A percentile compares a stretch with the other conserved stretches of the same genome.
phyloP scores from a whole-genome alignment of 768 basidiomycete species.

The Kwoniella dendrophila region DNA sequence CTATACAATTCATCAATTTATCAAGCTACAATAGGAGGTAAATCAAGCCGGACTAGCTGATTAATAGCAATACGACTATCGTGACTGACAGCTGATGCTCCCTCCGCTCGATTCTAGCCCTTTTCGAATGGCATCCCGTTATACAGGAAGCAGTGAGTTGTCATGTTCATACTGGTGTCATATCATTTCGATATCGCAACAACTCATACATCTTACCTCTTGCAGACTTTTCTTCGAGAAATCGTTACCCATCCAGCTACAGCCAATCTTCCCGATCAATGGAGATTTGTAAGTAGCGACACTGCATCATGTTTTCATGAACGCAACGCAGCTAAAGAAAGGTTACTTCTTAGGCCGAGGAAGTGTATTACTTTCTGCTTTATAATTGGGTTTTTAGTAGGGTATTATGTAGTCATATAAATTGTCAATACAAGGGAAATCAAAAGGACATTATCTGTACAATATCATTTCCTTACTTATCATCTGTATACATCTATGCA shows the following conservation, averaged over 20 bases:
- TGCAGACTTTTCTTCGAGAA: conserved; percentile 63
- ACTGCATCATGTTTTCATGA: too few relatives aligned
- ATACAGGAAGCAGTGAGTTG: conserved; percentile 66
- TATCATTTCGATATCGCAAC: too few relatives aligned
- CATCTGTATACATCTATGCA: neutral
- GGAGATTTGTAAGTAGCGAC: conserved; percentile 47
- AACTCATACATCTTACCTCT: too few relatives aligned
- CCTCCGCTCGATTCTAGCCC: conserved; percentile 58
- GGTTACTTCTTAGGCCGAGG: conserved; percentile 47
- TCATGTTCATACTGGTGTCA: too few relatives aligned
- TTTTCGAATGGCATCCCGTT: conserved; percentile 71
- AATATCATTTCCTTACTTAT: neutral
- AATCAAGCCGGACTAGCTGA: conserved; percentile 5
- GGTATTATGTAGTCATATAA: neutral
- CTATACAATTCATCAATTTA: conserved; percentile 65
- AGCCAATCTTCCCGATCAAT: conserved; percentile 57
- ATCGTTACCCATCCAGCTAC: conserved; percentile 67
- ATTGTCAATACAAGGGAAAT: neutral
- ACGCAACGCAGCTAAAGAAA: neutral
- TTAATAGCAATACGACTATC: neutral
- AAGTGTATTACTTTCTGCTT: conserved; percentile 64
- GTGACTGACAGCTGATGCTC: neutral
- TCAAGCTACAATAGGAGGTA: conserved; percentile 62
- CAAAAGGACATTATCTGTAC: neutral
- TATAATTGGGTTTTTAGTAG: neutral